phyloP scores from a whole-genome alignment of 2,329 filamentous ascomycete genomes.

The Cladosporium sp. region DNA sequence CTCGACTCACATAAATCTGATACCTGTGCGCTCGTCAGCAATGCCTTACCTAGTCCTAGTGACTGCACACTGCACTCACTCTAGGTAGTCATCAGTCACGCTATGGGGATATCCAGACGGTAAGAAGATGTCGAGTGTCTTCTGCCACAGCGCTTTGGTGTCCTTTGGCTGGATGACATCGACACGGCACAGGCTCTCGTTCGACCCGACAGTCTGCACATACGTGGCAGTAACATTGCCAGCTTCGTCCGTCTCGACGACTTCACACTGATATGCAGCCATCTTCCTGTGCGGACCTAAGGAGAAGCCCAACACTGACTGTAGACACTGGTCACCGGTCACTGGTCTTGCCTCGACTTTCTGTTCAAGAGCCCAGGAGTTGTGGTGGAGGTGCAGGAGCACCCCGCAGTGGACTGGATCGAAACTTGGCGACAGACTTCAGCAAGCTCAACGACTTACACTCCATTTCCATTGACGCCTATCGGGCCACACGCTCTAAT shows the following conservation, averaged over 20 bases:
- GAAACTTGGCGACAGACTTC: no score
- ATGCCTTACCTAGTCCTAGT: neutral
- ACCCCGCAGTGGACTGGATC: neutral
- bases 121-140: conserved; percentile 70
- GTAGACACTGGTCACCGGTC: no score
- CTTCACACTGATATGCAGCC: conserved; percentile 17
- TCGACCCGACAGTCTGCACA: conserved; percentile 41
- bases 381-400: neutral
- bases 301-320: no score
- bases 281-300: neutral
- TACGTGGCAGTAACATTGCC: conserved; percentile 53
- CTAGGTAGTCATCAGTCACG: conserved; percentile 79
- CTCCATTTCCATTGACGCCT: neutral
- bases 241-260: conserved; percentile 51
- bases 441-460: neutral
- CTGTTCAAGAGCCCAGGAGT: no score
- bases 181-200: conserved; percentile 20
- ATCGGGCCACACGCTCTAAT: neutral
- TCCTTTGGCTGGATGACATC: conserved; percentile 21
- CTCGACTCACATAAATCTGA: conserved; percentile 62
- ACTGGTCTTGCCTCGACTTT: no score
- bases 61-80: conserved; percentile 54
- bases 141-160: conserved; percentile 37
- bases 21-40: conserved; percentile 49
- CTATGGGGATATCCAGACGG: conserved; percentile 86